Evolutionary conservation across 257 asterid genomes (phyloP).

Genomic region (Solanum ossicruentum): DNA sequence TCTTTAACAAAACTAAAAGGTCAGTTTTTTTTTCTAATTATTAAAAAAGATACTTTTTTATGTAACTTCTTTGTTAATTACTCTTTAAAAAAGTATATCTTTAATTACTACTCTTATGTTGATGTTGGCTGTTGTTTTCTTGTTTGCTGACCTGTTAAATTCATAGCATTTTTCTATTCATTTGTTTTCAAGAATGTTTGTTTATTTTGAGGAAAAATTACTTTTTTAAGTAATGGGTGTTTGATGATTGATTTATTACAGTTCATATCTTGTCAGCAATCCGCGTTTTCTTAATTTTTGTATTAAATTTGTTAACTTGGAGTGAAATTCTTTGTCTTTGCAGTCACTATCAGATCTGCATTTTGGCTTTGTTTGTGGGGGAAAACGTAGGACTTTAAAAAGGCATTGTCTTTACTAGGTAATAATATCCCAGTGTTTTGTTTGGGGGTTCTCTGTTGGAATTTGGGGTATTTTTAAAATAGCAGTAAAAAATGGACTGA

Average conservation of each 20-base stretch:
- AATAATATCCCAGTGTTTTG: not conserved
- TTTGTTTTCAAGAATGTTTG: constrained; percentile 12
- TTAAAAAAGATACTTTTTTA: not conserved
- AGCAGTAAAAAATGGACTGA: not conserved
- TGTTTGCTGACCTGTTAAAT: not conserved
- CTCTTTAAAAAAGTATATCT: constrained; percentile 1
- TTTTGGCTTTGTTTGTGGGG: constrained; percentile 10
- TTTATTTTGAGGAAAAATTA: not conserved
- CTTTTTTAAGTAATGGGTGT: not conserved
- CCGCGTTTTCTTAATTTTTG: constrained; percentile 35
- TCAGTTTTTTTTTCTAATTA: not conserved
- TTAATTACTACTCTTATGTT: constrained; percentile 19
- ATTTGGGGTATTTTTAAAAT: not conserved
- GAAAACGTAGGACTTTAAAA: constrained; percentile 7
- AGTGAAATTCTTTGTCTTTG: constrained; percentile 6
- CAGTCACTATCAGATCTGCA: constrained; percentile 53
- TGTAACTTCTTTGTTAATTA: not conserved
- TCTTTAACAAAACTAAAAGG: not conserved
- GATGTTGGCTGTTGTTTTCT: not conserved
- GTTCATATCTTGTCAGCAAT: constrained; percentile 58
- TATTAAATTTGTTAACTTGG: not conserved
- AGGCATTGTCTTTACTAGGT: not conserved
- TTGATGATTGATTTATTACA: constrained; percentile 15
- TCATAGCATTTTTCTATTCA: not conserved
- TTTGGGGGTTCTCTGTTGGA: not conserved